Conservation (phyloP, 495 filamentous ascomycete species). For the Chaetomidium leptoderma region DNA sequence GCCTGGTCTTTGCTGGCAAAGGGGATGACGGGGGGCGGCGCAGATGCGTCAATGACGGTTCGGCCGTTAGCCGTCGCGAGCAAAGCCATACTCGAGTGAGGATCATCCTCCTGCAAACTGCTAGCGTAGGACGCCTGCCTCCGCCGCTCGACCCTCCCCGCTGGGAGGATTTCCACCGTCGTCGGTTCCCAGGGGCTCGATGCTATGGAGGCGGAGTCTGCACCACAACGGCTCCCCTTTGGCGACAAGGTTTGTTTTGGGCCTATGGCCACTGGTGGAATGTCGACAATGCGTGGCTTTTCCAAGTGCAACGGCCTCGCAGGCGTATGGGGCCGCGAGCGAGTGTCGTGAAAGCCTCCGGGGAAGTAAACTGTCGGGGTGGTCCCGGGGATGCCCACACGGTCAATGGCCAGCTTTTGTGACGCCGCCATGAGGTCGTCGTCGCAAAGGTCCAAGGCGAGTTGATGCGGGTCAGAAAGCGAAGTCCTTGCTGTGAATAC, state of each 20-base stretch:
- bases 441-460: neutral
- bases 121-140: neutral
- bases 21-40: constrained; percentile 16
- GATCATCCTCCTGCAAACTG: neutral
- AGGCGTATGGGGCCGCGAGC: constrained; percentile 20
- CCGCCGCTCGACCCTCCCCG: neutral
- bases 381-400: neutral
- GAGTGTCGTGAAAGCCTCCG: neutral
- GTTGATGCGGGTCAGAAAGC: constrained; percentile 1
- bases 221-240: neutral
- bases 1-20: constrained; percentile 1
- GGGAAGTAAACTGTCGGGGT: neutral
- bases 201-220: neutral
- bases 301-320: constrained; percentile 10
- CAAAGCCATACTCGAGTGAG: constrained; percentile 4
- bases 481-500: constrained; percentile 11
- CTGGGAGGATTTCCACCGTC: neutral
- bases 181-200: neutral
- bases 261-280: constrained; percentile 18
- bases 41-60: constrained; percentile 25
- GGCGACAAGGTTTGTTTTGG: constrained; percentile 22
- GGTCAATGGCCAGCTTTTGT: neutral
- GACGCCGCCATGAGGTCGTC: neutral
- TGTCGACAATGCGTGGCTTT: constrained; percentile 26
- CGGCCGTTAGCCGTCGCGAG: constrained; percentile 18